These are phyloP conservation scores for Myxozyma geophila DNA, from an alignment of 805 yeast species.

Conservation along the genomic window DNA sequence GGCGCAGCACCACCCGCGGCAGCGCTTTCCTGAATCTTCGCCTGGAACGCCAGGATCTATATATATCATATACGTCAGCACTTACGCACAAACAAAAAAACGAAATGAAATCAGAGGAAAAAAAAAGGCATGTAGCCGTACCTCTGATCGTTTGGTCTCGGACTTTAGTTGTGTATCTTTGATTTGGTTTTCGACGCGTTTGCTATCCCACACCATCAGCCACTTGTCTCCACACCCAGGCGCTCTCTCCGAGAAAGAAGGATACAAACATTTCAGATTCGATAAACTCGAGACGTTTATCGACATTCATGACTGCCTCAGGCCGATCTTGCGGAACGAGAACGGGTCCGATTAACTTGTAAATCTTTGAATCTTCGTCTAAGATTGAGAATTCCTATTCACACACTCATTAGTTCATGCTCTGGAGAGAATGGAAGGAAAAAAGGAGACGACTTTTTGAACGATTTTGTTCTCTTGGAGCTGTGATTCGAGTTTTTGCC, in stretches of 20 bases:
- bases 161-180: conserved; percentile 58
- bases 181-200: conserved; percentile 73
- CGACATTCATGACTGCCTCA: conserved; percentile 84
- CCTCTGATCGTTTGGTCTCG: conserved; percentile 62
- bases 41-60: conserved; percentile 31
- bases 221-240: background rate
- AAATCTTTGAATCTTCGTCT: conserved; percentile 74
- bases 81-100: background rate
- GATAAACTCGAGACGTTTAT: conserved; percentile 88
- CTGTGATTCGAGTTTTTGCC: conserved; percentile 92
- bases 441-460: conserved; percentile 48
- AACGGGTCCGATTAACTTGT: conserved; percentile 90
- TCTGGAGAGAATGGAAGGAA: background rate
- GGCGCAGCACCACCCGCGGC: background rate
- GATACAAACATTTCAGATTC: conserved; percentile 64
- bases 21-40: conserved; percentile 25
- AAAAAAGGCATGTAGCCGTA: conserved; percentile 22
- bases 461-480: conserved; percentile 92
- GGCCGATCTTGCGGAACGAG: conserved; percentile 82
- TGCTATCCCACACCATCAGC: conserved; percentile 36
- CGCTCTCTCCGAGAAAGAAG: background rate
- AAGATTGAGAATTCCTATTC: conserved; percentile 66
- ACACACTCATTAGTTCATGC: background rate
- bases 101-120: background rate
- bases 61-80: background rate